phyloP scores from a whole-genome alignment of 1,139 yeast genomes.

The Spencermartinsiella ligniputridi region DNA sequence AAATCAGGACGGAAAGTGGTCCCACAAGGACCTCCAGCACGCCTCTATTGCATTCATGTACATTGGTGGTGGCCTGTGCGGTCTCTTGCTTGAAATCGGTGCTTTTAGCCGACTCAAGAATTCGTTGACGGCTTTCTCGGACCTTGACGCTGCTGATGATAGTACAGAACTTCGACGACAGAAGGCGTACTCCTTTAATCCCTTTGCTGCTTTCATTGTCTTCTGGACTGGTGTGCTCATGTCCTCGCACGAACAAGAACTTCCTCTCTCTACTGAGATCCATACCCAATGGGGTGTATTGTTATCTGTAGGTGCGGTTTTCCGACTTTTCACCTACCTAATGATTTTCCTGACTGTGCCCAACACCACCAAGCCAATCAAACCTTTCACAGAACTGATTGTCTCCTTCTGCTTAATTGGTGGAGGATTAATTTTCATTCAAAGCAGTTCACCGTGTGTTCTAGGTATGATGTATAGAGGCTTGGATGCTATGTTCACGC shows the following conservation, averaged over 20 bases:
- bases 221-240: conserved; percentile 97
- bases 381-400: conserved; percentile 82
- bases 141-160: neutral
- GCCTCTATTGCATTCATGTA: conserved; percentile 92
- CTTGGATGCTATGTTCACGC: conserved; percentile 81
- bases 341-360: conserved; percentile 53
- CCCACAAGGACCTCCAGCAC: conserved; percentile 91
- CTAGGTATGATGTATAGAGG: conserved; percentile 83
- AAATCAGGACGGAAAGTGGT: conserved; percentile 67
- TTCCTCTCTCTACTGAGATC: conserved; percentile 65
- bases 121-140: neutral
- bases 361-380: conserved; percentile 43
- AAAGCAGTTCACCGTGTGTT: conserved; percentile 80
- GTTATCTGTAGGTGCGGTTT: conserved; percentile 69
- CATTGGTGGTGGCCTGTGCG: conserved; percentile 90
- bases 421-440: conserved; percentile 92
- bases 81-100: conserved; percentile 68
- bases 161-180: neutral
- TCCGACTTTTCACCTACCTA: conserved; percentile 66
- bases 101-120: conserved; percentile 34
- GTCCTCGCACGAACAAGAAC: conserved; percentile 91
- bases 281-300: conserved; percentile 92
- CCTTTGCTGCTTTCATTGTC: conserved; percentile 87
- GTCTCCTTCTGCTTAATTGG: conserved; percentile 72
- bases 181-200: conserved; percentile 43